Percentiles rank a stretch among this genome's conserved stretches.
Conservation (phyloP, 139 green algal species). For the Diplosphaera chodatii region DNA sequence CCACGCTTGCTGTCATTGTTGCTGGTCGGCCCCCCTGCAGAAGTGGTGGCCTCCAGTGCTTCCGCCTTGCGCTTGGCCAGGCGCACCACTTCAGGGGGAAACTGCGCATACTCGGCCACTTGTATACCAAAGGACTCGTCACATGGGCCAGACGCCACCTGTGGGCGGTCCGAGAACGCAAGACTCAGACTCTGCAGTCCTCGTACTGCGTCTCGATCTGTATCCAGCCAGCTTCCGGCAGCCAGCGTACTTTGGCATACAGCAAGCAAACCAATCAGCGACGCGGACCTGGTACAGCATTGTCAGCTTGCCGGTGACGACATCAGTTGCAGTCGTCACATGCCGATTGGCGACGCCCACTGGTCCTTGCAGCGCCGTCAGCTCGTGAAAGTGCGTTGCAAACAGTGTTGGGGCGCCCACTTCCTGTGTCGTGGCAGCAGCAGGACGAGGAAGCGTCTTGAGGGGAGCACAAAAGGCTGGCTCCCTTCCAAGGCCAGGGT, state of each 20-base stretch:
- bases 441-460: too few species aligned
- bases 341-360: slow-evolving; percentile 76
- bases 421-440: too few species aligned
- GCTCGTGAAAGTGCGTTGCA: slow-evolving; percentile 98
- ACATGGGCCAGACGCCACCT: slow-evolving; percentile 67
- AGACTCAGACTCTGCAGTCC: too few species aligned
- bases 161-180: too few species aligned
- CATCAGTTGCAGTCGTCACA: slow-evolving; percentile 65
- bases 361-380: slow-evolving; percentile 67
- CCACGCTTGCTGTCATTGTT: too few species aligned
- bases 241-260: too few species aligned
- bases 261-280: too few species aligned
- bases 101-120: slow-evolving; percentile 84
- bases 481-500: too few species aligned
- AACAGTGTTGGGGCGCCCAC: slow-evolving; percentile 77
- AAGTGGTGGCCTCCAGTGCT: slow-evolving; percentile 63
- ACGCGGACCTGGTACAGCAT: slow-evolving; percentile 85
- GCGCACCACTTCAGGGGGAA: slow-evolving; percentile 77
- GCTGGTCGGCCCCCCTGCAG: too few species aligned
- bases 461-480: too few species aligned
- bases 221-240: too few species aligned
- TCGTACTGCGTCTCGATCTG: too few species aligned
- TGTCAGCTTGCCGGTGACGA: slow-evolving; percentile 62
- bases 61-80: slow-evolving; percentile 63
- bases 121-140: slow-evolving; percentile 94